Evolutionary conservation across 805 yeast species (phyloP).

Genomic region (Blastobotrys terrestris): DNA sequence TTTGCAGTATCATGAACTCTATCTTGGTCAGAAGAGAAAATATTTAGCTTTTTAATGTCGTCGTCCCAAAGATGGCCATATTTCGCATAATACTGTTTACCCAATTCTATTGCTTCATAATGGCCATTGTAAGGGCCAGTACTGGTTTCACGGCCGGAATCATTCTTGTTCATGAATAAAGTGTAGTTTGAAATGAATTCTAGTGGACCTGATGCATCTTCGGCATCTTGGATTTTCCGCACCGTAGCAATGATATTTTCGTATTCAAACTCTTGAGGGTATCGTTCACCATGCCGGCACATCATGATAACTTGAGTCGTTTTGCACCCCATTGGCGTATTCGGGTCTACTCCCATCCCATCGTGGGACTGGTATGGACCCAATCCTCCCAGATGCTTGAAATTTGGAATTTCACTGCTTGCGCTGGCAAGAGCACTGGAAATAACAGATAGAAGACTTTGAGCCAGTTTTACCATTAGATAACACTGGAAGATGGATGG

Average conservation of each 20-base stretch:
- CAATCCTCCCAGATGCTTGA: slow-evolving; percentile 43
- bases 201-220: not conserved
- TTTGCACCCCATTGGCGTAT: slow-evolving; percentile 44
- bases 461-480: not conserved
- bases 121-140: slow-evolving; percentile 2
- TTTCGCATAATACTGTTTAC: not conserved
- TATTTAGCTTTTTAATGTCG: slow-evolving; percentile 34
- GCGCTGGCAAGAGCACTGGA: not conserved
- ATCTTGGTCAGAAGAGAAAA: slow-evolving; percentile 50
- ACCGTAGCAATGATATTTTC: not conserved
- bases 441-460: not conserved
- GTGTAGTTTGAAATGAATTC: slow-evolving; percentile 2
- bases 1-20: slow-evolving; percentile 52
- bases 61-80: slow-evolving; percentile 4
- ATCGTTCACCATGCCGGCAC: slow-evolving; percentile 57
- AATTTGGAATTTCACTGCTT: slow-evolving; percentile 1
- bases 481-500: not conserved
- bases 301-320: slow-evolving; percentile 50
- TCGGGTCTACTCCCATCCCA: slow-evolving; percentile 49
- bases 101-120: not conserved
- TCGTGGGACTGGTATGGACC: slow-evolving; percentile 47
- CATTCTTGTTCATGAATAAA: not conserved
- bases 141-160: slow-evolving; percentile 1
- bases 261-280: slow-evolving; percentile 30
- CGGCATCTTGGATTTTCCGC: not conserved